A percentile compares a stretch with the other conserved stretches of the same genome.
phyloP scores from a whole-genome alignment of 2,329 filamentous ascomycete species.

The Paramyrothecium sp. region DNA sequence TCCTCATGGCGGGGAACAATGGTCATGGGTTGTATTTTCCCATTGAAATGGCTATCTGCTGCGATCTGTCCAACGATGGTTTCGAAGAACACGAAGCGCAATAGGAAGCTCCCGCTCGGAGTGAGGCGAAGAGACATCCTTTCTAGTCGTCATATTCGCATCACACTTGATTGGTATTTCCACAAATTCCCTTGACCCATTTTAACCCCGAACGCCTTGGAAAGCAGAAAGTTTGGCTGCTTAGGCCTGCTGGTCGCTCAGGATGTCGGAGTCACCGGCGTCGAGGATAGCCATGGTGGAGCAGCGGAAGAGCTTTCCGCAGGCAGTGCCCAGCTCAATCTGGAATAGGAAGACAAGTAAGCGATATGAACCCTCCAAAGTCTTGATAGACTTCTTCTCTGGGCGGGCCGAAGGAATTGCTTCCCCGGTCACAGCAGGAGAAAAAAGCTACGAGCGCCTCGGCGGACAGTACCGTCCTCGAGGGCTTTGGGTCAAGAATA shows the following conservation, averaged over 20 bases:
- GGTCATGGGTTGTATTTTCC: slow-evolving; percentile 35
- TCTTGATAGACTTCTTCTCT: slow-evolving; percentile 84
- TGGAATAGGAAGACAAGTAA: slow-evolving; percentile 57
- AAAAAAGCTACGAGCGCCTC: background rate
- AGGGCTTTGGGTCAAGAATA: background rate
- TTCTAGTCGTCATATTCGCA: slow-evolving; percentile 28
- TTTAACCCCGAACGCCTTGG: slow-evolving; percentile 44
- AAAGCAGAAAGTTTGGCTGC: slow-evolving; percentile 22
- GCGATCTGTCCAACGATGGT: background rate
- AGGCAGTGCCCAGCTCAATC: slow-evolving; percentile 98
- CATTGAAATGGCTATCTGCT: slow-evolving; percentile 21
- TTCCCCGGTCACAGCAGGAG: slow-evolving; percentile 6
- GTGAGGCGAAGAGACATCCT: slow-evolving; percentile 15
- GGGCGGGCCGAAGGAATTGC: slow-evolving; percentile 55
- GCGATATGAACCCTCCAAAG: slow-evolving; percentile 83
- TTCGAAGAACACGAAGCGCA: slow-evolving; percentile 12
- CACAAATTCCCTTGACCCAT: slow-evolving; percentile 30
- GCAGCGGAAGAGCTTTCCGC: slow-evolving; percentile 98
- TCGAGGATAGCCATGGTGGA: slow-evolving; percentile 97
- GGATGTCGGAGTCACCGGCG: slow-evolving; percentile 97
- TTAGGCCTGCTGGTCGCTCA: slow-evolving; percentile 72
- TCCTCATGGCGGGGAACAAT: slow-evolving; percentile 24
- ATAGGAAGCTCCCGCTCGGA: slow-evolving; percentile 17
- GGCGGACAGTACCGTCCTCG: slow-evolving; percentile 7
- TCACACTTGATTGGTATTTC: slow-evolving; percentile 34